Evolutionary conservation across 1,139 yeast species (phyloP).

Genomic region (Lodderomyces metapsilosis): DNA sequence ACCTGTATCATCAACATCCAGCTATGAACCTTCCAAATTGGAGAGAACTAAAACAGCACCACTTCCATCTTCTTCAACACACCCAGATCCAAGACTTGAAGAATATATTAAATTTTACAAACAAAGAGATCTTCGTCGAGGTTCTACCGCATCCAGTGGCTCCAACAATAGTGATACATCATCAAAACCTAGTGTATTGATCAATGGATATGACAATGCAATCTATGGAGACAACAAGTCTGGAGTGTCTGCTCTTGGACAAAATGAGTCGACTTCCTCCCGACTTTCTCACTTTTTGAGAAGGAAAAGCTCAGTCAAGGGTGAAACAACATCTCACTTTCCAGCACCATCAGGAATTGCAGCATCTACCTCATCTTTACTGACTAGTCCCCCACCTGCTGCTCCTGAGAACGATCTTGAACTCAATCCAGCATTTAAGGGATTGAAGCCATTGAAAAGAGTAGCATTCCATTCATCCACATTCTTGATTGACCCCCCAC

Average conservation of each 20-base stretch:
- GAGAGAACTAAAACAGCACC: conserved; percentile 21
- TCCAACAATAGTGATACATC: conserved; percentile 11
- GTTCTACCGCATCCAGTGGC: conserved; percentile 16
- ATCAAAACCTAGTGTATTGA: conserved; percentile 46
- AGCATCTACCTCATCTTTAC: conserved; percentile 10
- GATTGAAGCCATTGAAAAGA: conserved; percentile 51
- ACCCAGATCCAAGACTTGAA: conserved; percentile 52
- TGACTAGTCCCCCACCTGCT: conserved; percentile 8
- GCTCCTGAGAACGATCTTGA: conserved; percentile 12
- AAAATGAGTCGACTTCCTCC: conserved; percentile 11
- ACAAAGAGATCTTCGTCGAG: conserved; percentile 28
- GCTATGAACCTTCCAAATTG: conserved; percentile 3
- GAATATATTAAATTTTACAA: conserved; percentile 56
- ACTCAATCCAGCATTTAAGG: conserved; percentile 24
- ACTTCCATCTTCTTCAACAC: conserved; percentile 9
- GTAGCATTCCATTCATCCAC: conserved; percentile 75
- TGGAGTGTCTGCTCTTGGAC: not conserved
- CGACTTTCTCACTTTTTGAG: conserved; percentile 29
- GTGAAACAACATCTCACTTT: not conserved
- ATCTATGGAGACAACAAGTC: conserved; percentile 11
- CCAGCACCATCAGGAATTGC: conserved; percentile 6
- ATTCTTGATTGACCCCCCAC: conserved; percentile 71
- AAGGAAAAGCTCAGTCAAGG: conserved; percentile 19
- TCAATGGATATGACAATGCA: conserved; percentile 18
- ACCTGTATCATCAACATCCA: not conserved